Evolutionary conservation across 2,329 filamentous ascomycete genomes (phyloP).

Genomic region (Fusarium sublunatum): DNA sequence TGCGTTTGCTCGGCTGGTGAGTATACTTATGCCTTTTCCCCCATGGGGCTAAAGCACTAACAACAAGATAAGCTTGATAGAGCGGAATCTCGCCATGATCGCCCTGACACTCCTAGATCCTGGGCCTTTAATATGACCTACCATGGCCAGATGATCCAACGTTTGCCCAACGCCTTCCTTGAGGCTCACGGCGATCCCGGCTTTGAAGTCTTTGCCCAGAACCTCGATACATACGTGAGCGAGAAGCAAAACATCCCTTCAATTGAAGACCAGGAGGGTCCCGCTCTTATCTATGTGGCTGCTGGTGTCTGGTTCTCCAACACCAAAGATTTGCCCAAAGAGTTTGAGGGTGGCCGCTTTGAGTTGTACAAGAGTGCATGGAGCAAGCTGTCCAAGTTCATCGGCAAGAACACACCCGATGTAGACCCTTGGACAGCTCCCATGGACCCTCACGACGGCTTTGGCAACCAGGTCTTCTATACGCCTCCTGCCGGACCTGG

Average conservation of each 20-base stretch:
- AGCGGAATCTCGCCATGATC: background rate
- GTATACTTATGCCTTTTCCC: accelerated
- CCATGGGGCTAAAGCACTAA: no score
- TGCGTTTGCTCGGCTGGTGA: constrained; percentile 52
- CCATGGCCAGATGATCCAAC: constrained; percentile 6
- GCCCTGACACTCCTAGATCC: background rate
- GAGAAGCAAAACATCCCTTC: constrained; percentile 12
- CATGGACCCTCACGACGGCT: constrained; percentile 40
- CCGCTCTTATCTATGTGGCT: constrained; percentile 37
- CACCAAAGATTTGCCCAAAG: background rate
- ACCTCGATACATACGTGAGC: constrained; percentile 29
- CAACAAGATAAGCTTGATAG: background rate
- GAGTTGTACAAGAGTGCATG: constrained; percentile 17
- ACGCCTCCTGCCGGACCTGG: constrained; percentile 38
- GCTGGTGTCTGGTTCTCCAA: constrained; percentile 42
- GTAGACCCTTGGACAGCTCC: constrained; percentile 4
- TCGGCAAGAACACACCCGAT: background rate
- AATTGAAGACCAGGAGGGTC: constrained; percentile 27
- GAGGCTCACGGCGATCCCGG: background rate
- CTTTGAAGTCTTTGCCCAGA: background rate
- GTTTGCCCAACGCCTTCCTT: background rate
- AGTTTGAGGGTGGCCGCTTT: background rate
- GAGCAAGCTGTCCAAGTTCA: constrained; percentile 28
- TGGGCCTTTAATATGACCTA: constrained; percentile 7
- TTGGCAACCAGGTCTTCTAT: constrained; percentile 45